Base-by-base conservation (phyloP, 176 grass and related monocot species). In the Panicum miliaceum region DNA sequence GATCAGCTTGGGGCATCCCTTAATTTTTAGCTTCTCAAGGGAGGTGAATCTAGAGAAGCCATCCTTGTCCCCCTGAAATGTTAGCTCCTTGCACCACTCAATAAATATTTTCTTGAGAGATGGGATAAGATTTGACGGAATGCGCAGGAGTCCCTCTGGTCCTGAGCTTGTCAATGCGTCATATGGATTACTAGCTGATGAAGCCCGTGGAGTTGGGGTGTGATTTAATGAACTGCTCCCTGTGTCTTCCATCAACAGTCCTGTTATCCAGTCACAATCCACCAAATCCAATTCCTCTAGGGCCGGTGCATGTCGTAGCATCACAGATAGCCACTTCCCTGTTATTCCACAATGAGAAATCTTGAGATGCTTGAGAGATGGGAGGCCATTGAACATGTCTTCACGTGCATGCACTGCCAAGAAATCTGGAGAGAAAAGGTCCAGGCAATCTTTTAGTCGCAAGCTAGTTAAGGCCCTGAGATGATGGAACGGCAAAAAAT, bases 31-130 rank as follows among this genome's bases (percentile, higher is more conserved):
- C 54, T 64, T 0, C 73, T 64, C 2, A 12, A 87, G 79, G 37
- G 78, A 60, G 26, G 71, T 51, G 62, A 82, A 76, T 32, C 0
- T 9, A 10, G 47, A 4, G 2, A 87, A 50, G 10, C 5, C 20
- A 7, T 59, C 6, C 0, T 69, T 38, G 29, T 14, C 40, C 19
- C 20, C 14, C 27, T 26, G 43, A 58, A 47, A 82, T 45, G 15
- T 71, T 7, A 53, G 9, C 60, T 10, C 4, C 0, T 0, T 0
- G 16, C 27, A 60, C 0, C 0, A 0, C 0, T 0, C 0, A 16
- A 70, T 36, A n/a, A 0, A 5, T 35, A 87, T 15, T 15, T 11
- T 12, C 52, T 62, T 40, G 10, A 87, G 40, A 52, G 79, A 76
- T 0, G 27, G n/a, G 15, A 29, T 0, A 22, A 18, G 1, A 38